A percentile compares a stretch with the other conserved stretches of the same genome.
phyloP scores from a whole-genome alignment of 768 basidiomycete species.

The Trametes punicea region DNA sequence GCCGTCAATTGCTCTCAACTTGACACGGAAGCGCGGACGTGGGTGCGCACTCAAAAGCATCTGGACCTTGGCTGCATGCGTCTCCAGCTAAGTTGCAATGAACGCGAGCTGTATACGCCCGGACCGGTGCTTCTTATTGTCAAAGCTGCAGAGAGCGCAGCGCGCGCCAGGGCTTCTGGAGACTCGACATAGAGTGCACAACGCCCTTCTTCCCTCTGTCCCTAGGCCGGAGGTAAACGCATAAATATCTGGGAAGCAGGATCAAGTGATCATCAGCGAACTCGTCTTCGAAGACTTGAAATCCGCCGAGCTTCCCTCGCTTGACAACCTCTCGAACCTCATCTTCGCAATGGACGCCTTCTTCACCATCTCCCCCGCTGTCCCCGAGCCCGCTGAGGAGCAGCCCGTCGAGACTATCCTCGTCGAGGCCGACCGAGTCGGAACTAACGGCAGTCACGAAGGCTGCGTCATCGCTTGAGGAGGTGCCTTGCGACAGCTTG shows the following conservation, averaged over 20 bases:
- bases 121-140: background rate
- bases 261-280: background rate
- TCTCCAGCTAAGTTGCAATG: background rate
- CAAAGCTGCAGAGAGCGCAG: background rate
- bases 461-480: constrained; percentile 9
- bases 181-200: background rate
- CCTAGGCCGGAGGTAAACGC: background rate
- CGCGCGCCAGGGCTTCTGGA: background rate
- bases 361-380: constrained; percentile 17
- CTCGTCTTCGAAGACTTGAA: background rate
- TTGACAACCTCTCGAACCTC: constrained; percentile 5
- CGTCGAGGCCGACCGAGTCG: constrained; percentile 5
- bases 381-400: constrained; percentile 8
- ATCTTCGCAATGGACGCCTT: constrained; percentile 17
- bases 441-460: background rate
- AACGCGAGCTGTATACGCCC: background rate
- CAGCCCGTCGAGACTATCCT: constrained; percentile 9
- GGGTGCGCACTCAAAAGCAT: background rate
- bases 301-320: constrained; percentile 4
- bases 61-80: background rate
- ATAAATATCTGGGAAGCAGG: background rate
- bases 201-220: no score
- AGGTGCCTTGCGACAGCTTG: background rate
- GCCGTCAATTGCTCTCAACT: no score
- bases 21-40: background rate